Base-by-base conservation (phyloP, 2,329 filamentous ascomycete genomes). In the Colletotrichum lindemuthianum region DNA sequence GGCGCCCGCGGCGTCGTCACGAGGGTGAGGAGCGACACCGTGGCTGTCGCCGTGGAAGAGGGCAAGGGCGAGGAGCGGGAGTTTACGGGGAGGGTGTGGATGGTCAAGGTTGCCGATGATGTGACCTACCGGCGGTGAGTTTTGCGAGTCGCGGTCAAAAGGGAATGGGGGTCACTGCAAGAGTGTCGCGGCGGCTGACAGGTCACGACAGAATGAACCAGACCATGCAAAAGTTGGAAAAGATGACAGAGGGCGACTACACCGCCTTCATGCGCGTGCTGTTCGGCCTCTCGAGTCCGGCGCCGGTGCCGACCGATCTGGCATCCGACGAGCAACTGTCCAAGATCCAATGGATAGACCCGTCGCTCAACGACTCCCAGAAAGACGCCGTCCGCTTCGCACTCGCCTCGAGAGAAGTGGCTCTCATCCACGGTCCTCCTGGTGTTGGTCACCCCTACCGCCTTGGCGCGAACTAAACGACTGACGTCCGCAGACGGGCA, bases 351-450 rank as follows among this genome's bases (percentile, higher is more conserved):
- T 91, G 88, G 88, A 72, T 89, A 60, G 87, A 90, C 69, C 81
- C 82, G 13, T 83, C 80, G 13, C 78, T 91, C 24, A 90, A 91
- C 70, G 84, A 88, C 11, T 88, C 86, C 11, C 89, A 91, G 72
- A 90, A 88, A 69, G 86, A 89, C 60, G 88, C 88, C 13, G 88
- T 91, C 63, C 78, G 87, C n/a, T 99, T 98, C 73, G 93, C 95
- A 0, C 80, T 99, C 58, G 90, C 90, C 7, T 91, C 92, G 1
- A 84, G 84, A 57, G 93, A 97, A 72, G 86, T 98, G 34, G 92
- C 93, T 2, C 82, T 97, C 64, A 97, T 99, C 58, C 96, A 99
- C 74, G 96, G 96, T 0, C 96, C 96, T 1, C 96, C 96, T 1
- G 96, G 96, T 1, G 87, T 87, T 76, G 73, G 83, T 77, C 11